Conservation (phyloP, 345 rosid species). For the Brassica incana region DNA sequence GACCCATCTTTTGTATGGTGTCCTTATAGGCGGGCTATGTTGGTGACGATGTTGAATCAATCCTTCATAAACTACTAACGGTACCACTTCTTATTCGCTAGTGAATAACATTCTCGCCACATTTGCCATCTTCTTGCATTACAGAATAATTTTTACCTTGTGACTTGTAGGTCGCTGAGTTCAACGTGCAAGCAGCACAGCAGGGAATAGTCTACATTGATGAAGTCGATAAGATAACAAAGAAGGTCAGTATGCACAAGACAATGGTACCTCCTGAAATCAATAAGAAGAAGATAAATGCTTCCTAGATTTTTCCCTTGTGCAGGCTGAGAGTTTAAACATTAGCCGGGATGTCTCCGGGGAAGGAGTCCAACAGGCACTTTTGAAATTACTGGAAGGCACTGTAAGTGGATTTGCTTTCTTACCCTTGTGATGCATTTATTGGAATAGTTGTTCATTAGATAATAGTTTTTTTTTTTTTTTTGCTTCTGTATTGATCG, state of each 20-base stretch:
- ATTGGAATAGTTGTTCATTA: too few relatives aligned
- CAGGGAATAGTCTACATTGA: constrained; percentile 95
- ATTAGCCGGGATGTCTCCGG: constrained; percentile 97
- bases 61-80: constrained; percentile 75
- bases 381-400: constrained; percentile 95
- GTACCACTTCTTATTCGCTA: constrained; percentile 41
- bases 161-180: constrained; percentile 69
- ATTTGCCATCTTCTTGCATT: neutral
- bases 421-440: neutral
- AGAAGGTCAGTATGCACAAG: constrained; percentile 56
- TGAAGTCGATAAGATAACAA: constrained; percentile 97
- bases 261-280: constrained; percentile 4
- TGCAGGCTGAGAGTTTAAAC: constrained; percentile 93
- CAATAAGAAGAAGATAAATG: constrained; percentile 7
- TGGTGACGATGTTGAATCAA: constrained; percentile 97
- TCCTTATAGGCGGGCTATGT: constrained; percentile 89
- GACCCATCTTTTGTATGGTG: constrained; percentile 13
- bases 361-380: constrained; percentile 97
- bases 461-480: too few relatives aligned
- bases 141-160: neutral
- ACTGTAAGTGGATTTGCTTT: constrained; percentile 63
- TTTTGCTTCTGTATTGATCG: constrained; percentile 10
- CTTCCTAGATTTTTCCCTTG: constrained; percentile 26
- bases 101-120: neutral
- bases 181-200: constrained; percentile 95